phyloP scores from a whole-genome alignment of 495 filamentous ascomycete species.

The Clavariopsis aquatica region DNA sequence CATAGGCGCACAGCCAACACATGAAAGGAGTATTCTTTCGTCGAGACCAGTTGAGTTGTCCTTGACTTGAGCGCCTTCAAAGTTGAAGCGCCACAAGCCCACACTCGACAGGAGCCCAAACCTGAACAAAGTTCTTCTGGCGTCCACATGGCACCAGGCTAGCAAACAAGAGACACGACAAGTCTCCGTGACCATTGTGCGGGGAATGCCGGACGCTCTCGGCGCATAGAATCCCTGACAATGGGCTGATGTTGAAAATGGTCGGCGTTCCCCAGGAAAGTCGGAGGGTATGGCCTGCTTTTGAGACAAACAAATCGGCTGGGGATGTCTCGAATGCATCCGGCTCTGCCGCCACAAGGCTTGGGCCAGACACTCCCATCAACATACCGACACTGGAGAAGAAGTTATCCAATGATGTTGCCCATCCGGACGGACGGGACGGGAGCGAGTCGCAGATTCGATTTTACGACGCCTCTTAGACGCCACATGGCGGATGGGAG shows the following conservation, averaged over 20 bases:
- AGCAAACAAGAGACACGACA: background rate
- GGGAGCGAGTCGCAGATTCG: no score
- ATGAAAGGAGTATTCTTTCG: background rate
- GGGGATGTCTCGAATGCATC: constrained; percentile 1
- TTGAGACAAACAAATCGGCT: background rate
- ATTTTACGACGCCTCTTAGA: no score
- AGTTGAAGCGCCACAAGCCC: no score
- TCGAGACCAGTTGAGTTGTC: background rate
- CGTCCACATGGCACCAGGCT: background rate
- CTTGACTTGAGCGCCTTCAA: no score
- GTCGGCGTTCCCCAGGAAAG: background rate
- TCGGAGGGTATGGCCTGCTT: background rate
- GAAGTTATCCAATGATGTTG: no score
- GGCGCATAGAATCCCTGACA: background rate
- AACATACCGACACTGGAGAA: no score
- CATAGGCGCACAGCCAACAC: background rate
- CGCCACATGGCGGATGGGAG: no score
- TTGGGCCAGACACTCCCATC: background rate
- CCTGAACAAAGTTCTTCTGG: background rate
- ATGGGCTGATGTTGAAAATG: background rate
- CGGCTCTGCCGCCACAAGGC: background rate
- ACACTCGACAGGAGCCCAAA: background rate
- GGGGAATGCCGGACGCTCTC: constrained; percentile 7
- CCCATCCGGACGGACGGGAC: no score
- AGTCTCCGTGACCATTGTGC: constrained; percentile 4